Evolutionary conservation across 1,284 basidiomycete species (phyloP).

Genomic region (Apiotrichum sp.): DNA sequence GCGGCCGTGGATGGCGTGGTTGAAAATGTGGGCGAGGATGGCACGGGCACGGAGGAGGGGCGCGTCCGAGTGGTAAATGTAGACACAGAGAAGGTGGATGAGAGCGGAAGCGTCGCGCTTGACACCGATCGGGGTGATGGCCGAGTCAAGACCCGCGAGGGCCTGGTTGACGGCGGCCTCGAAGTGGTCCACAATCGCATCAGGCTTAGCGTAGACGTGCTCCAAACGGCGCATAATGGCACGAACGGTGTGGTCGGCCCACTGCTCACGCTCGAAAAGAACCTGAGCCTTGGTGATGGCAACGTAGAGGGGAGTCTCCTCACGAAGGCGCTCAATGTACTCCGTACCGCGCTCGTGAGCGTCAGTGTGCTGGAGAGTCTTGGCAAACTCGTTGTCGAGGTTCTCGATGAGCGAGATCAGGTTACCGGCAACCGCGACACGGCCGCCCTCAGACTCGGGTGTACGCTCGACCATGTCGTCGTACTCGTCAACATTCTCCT

Average conservation of each 20-base stretch:
- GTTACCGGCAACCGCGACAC: conserved; percentile 67
- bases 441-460: conserved; percentile 52
- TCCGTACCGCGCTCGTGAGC: conserved; percentile 83
- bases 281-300: conserved; percentile 88
- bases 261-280: conserved; percentile 75
- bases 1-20: conserved; percentile 92
- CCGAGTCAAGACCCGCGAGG: conserved; percentile 55
- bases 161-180: conserved; percentile 56
- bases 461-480: conserved; percentile 83
- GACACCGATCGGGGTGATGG: conserved; percentile 55
- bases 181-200: conserved; percentile 84
- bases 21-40: conserved; percentile 96
- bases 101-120: conserved; percentile 58
- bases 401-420: conserved; percentile 93
- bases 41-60: conserved; percentile 83
- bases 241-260: conserved; percentile 72
- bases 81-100: conserved; percentile 81
- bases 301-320: conserved; percentile 89
- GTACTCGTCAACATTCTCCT: conserved; percentile 82
- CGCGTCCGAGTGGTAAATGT: conserved; percentile 87
- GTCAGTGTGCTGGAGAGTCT: conserved; percentile 95
- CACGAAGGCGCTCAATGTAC: conserved; percentile 91
- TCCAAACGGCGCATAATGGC: conserved; percentile 93
- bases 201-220: conserved; percentile 98
- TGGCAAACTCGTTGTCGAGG: conserved; percentile 97